Evolutionary conservation across 2,329 filamentous ascomycete genomes (phyloP), one percentile per base, ranked within the genome.

Genomic region (Cadophora gregata): DNA sequence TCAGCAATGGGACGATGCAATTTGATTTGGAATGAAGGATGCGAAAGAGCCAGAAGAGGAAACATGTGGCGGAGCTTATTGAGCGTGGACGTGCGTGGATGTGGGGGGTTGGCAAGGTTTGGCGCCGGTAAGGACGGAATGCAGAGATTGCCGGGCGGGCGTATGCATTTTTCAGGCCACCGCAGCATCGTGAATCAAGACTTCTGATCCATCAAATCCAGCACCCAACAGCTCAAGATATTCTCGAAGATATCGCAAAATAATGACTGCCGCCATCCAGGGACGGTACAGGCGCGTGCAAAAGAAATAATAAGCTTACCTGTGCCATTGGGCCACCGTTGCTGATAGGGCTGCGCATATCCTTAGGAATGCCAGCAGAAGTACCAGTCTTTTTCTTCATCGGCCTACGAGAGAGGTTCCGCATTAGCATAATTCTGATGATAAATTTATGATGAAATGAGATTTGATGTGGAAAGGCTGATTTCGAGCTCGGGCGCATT

Each of bases 311-410:
- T 36, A 42, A 59, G 64, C 85, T 78, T 83, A 89, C 87, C 82
- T 86, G 83, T 66, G 83, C 83, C 72, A 67, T 56, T 58, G 61
- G 53, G 42, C 66, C 65, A 62, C 72, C 73, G 79, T 85, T 87
- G 76, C 84, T 83, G 74, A 85, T 80, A 71, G 88, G 87, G 76
- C 86, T 86, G 78, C 83, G 62, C 25, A 61, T 86, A 72, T 86
- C 84, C 79, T 90, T 86, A 76, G 90, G 86, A 76, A 92, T 84
- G 74, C 90, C 91, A 77, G 89, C 89, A 72, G 88, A 86, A 71
- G 87, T 86, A 72, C 88, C 86, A 68, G 69, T 70, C 53, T 90
- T 90, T 81, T 91, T 93, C 82, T 94, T 94, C 78, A 90, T 85
- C 53, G 91, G 91, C 72, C 91, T 94, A 77, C 70, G 66, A 56